Evolutionary conservation across 495 filamentous ascomycete species (phyloP), one percentile per base, ranked within the genome.

Genomic region (Penicillium roqueforti): DNA sequence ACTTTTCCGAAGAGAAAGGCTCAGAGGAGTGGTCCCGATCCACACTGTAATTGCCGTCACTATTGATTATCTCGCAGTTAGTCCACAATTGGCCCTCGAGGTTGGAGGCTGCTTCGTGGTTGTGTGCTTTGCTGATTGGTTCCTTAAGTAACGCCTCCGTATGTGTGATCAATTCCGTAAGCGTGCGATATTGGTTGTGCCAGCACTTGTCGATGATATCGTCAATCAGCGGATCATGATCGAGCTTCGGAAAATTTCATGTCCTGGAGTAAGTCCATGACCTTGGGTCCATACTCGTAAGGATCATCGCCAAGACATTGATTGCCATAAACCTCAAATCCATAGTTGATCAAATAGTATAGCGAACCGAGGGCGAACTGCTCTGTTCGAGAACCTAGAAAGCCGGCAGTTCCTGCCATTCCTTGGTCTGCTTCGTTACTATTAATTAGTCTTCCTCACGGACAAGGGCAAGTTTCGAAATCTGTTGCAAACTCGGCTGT

Each of bases 331-430:
- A 73, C 61, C 39, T 71, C 65, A 63, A 67, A 66, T 13, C 69
- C 69, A 31, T 75, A 70, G 49, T 69, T 71, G 10, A 72, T 71
- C 0, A 63, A 29, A 53, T 74, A 74, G 55, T 53, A 74, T 14
- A 73, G 42, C n/a, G 66, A 72, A 37, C 70, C 69, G 32, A 73
- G 59, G 13, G 68, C 68, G 22, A 75, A 73, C 43, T 68, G 65
- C 53, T 74, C 70, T 29, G 66, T 72, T 19, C 67, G 65, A 58
- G 70, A 52, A 36, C 65, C 64, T 20, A 71, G 54, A 22, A 60
- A 55, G 40, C 71, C 67, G 11, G 55, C 43, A 53, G 58, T 62
- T 62, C 63, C 69, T 57, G 22, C 14, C 44, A 26, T 23, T 39
- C 66, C 63, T 59, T 68, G 32, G 28, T 66, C 56, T 32, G 42